phyloP scores from a whole-genome alignment of 495 filamentous ascomycete genomes.

The Trichoderma virens region DNA sequence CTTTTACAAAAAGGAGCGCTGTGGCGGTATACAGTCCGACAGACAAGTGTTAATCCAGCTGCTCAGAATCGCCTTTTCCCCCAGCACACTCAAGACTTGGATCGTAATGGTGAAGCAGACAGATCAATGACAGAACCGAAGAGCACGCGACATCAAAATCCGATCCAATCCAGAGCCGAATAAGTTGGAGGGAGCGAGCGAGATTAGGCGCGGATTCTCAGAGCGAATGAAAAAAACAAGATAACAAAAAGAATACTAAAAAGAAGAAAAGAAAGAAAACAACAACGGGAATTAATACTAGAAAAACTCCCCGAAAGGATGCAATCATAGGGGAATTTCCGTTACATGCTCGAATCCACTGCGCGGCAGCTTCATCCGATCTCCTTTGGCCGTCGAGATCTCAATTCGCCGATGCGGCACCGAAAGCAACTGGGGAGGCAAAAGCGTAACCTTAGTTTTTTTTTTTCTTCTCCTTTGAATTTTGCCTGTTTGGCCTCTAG shows the following conservation, averaged over 20 bases:
- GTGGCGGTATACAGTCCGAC: neutral
- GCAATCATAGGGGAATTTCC: neutral
- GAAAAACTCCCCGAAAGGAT: neutral
- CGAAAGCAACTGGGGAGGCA: too few relatives aligned
- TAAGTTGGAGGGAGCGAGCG: too few relatives aligned
- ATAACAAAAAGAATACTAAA: neutral
- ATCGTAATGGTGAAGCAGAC: neutral
- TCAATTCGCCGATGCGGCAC: neutral
- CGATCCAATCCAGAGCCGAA: neutral
- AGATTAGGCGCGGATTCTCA: neutral
- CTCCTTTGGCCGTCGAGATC: neutral
- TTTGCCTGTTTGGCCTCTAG: neutral
- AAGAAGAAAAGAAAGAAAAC: neutral
- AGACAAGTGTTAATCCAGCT: neutral
- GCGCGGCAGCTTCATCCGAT: neutral
- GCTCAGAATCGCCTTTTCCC: neutral
- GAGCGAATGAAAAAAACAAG: neutral
- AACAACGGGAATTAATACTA: neutral
- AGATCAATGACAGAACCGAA: neutral
- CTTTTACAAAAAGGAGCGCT: neutral
- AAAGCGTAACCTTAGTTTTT: too few relatives aligned
- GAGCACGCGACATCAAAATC: neutral
- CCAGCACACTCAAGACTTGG: neutral
- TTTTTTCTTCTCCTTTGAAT: too few relatives aligned
- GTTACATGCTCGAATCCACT: constrained; percentile 1